A percentile compares a stretch with the other conserved stretches of the same genome.
Evolutionary conservation across 73 alveolate species (phyloP).

Genomic region (Paramecium caudatum): DNA sequence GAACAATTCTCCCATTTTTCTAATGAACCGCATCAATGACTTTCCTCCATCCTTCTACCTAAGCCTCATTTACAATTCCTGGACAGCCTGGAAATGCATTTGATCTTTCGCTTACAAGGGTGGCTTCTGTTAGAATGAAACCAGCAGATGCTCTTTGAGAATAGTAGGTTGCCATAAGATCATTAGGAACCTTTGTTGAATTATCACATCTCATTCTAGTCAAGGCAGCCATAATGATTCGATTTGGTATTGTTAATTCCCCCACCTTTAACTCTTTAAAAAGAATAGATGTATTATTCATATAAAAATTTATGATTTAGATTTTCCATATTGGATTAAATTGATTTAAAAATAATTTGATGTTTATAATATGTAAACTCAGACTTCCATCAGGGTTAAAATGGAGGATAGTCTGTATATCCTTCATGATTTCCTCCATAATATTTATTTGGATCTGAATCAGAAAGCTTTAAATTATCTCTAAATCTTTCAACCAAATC

Average conservation of each 20-base stretch:
- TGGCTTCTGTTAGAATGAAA: conserved; percentile 79
- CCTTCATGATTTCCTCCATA: conserved; percentile 69
- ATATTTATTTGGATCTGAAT: conserved; percentile 29
- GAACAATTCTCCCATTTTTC: conserved; percentile 70
- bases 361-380: not conserved
- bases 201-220: conserved; percentile 80
- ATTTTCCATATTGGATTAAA: not conserved
- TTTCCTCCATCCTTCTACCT: conserved; percentile 78
- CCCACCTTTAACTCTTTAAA: conserved; percentile 74
- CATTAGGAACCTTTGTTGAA: conserved; percentile 74
- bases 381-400: not conserved
- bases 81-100: conserved; percentile 81
- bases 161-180: conserved; percentile 77
- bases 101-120: conserved; percentile 49
- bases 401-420: conserved; percentile 68
- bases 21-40: conserved; percentile 73
- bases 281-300: conserved; percentile 70
- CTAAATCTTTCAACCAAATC: conserved; percentile 50
- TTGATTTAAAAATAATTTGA: too few species aligned
- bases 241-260: conserved; percentile 69
- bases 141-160: conserved; percentile 81
- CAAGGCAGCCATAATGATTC: conserved; percentile 76
- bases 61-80: conserved; percentile 71
- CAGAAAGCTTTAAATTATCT: not conserved
- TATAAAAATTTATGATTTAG: not conserved